Conservation (phyloP, 768 basidiomycete genomes). For the Leucosporidium scottii region DNA sequence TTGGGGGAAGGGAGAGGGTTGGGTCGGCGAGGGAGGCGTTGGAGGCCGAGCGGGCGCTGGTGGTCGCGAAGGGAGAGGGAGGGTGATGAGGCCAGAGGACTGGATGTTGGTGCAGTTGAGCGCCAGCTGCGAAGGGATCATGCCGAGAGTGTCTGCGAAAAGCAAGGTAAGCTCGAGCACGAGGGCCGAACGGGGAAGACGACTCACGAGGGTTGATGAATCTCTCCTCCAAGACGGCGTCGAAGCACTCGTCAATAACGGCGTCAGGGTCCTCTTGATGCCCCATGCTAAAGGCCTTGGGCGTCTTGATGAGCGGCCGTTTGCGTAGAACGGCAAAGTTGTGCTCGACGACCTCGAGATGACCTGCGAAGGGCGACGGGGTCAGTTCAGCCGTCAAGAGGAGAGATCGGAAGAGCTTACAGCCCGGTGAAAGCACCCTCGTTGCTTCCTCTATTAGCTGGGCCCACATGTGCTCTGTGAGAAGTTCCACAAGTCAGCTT, state of each 20-base stretch:
- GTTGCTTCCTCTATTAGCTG: neutral
- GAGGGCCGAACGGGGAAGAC: too few species aligned
- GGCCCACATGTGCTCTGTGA: neutral
- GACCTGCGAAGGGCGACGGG: neutral
- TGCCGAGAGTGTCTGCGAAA: too few species aligned
- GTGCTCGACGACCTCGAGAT: neutral
- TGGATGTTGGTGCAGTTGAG: neutral
- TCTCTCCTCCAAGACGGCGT: neutral
- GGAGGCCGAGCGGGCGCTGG: too few species aligned
- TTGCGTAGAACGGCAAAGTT: neutral
- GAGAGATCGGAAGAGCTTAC: too few species aligned
- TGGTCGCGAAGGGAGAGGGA: too few species aligned
- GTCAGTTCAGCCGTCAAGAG: too few species aligned
- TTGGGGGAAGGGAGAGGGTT: too few species aligned
- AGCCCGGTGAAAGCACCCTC: neutral
- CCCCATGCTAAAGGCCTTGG: neutral
- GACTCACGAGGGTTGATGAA: constrained; percentile 1
- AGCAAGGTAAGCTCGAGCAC: too few species aligned
- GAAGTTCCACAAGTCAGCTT: neutral
- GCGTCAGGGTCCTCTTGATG: neutral
- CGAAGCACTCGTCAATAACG: neutral
- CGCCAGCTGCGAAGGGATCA: neutral
- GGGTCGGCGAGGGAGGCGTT: too few species aligned
- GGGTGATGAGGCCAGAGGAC: too few species aligned
- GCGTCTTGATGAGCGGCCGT: neutral